Base-by-base conservation (phyloP, 2,329 filamentous ascomycete species). In the Penicillium decumbens region DNA sequence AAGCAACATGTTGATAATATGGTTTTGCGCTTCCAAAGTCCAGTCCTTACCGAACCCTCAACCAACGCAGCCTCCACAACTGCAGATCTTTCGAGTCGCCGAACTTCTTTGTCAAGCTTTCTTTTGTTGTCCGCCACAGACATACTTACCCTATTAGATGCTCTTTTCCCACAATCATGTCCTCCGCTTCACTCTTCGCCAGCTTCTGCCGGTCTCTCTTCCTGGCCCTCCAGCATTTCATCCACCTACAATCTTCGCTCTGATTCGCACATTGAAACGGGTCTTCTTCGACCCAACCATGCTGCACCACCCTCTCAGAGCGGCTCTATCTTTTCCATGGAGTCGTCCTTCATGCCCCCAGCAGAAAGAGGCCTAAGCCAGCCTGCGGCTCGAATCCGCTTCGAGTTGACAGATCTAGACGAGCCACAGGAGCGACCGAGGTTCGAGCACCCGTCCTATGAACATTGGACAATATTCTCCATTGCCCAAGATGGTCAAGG, bases 381-480 rank as follows among this genome's bases (percentile, higher is more conserved):
- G 41, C 66, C 62, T 46, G 70, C 69, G 27, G 68, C 72, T 50
- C 63, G 67, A 20, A 71, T 73, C 41, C 70, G 70, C 30, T 72
- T 72, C 43, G 71, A 73, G 52, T 37, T 73, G 25, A 69, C 65
- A 9, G 71, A 70, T 45, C 47, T 71, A 46, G 62, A 65, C 29
- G 70, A 71, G 41, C 64, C 64, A 9, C 65, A 66, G 41, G 64
- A 64, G 45, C 68, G 66, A 18, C 84, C 89, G 12, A 79, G 75
- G 10, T 76, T 84, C 15, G 81, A 83, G 47, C 87, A 93, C 61
- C 89, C 89, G 7, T 92, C 88, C 54, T 84, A 85, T 1, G 89
- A 95, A 69, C 79, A 85, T 48, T 95, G 89, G 89, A 81, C 87
- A 4, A 84, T 93, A 6, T 74, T 95, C 7, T 92, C 91, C 61